Base-by-base conservation (phyloP, 495 filamentous ascomycete species). In the Friedmanniomyces endolithicus region DNA sequence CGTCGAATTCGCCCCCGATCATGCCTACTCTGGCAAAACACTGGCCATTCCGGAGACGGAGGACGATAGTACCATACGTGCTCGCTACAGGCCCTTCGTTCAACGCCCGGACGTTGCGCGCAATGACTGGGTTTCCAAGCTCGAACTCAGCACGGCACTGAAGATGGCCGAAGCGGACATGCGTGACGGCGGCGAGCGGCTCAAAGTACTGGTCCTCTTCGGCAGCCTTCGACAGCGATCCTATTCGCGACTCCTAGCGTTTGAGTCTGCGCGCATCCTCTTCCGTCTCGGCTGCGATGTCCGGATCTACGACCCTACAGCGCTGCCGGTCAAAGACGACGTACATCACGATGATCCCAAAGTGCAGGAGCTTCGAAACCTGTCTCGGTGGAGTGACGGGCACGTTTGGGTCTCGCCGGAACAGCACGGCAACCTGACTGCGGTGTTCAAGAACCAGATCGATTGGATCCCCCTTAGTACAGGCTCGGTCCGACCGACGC, bases 361-460 rank as follows among this genome's bases (percentile, higher is more conserved):
- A 47, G 83, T 86, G 1, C 78, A 79, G 56, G 83, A 86, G 61
- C 75, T 86, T 19, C 72, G 83, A 14, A 71, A 76, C 6, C 72
- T 86, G 9, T 81, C 76, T 52, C 59, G 55, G 11, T 87, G 83
- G 83, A 84, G 80, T 54, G 82, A 86, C 59, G 83, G 82, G 0
- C 82, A 86, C 64, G 52, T 86, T 14, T 86, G 81, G 83, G 70
- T 80, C 9, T 79, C 77, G 3, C 83, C 82, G 0, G 83, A 87
- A 62, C 82, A 87, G 63, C 83, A 87, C 51, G 83, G 83, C 0
- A 84, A 80, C 58, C 58, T 85, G n/a, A 85, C 83, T 0, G 81
- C 74, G 0, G 79, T 85, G 0, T 86, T 87, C 74, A 86, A 87
- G 59, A 84, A 85, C 53, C 81, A 86, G 53, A 86, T 86, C 47